Base-by-base conservation (phyloP, 306 rosid species). In the Fragaria ananassa region DNA sequence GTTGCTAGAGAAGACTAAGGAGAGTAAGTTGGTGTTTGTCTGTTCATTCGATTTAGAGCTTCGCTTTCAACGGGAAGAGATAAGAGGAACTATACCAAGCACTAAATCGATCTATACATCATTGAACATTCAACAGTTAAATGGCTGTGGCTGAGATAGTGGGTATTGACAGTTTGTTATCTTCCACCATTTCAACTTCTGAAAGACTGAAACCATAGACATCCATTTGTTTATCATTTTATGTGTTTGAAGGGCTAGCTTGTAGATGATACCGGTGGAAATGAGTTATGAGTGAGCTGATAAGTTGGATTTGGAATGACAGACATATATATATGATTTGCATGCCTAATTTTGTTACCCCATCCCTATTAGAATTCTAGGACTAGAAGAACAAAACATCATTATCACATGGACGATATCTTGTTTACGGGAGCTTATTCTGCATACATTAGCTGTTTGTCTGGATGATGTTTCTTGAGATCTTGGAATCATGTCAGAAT, bases 361-460 rank as follows among this genome's bases (percentile, higher is more conserved):
- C 51, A 50, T 76, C 7, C 7, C 7, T 37, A 74, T 66, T 82
- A 29, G 71, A 74, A 74, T 76, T 62, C 68, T 80, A 58, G 85
- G 86, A 60, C 71, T 81, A 37, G 34, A 81, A 76, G 37, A 60
- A 71, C 37, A 80, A 11, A 71, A 23, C 71, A 80, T 74, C 81
- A 49, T 78, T 78, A 87, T 87, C 85, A 79, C 85, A 89, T 87
- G 90, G 74, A 64, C 62, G 14, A 53, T 47, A 81, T 76, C 68
- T 67, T 51, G 44, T 53, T 19, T 79, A 76, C 56, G 61, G 74
- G 63, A 61, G 47, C 74, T 49, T 49, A 79, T 23, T 18, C 54
- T 70, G 60, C 70, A 47, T 65, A 11, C 44, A 18, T 39, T 21
- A 76, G 60, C 51, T 74, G 17, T 37, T 58, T 42, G 63, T 50